These are phyloP conservation scores for Populus nigra DNA, from an alignment of 345 rosid species.

Conservation along the genomic window DNA sequence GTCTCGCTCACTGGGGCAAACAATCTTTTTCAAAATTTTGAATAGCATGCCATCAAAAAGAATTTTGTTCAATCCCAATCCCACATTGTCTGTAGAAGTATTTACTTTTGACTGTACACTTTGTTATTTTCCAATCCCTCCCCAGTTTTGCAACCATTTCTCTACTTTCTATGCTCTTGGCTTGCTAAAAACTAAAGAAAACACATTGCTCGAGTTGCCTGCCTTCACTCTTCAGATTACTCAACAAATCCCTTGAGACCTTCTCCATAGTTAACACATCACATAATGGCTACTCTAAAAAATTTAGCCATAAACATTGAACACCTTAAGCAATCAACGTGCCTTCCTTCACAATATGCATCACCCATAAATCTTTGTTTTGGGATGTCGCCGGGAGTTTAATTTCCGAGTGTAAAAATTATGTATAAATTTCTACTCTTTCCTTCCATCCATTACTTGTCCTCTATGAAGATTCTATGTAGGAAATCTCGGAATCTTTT, in stretches of 20 bases:
- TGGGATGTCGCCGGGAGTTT: neutral
- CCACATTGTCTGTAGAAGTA: neutral
- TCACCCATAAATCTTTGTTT: no score
- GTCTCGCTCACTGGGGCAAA: constrained; percentile 4
- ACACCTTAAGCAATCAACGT: neutral
- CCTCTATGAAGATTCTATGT: constrained; percentile 25
- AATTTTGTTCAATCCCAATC: neutral
- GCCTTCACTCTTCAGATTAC: neutral
- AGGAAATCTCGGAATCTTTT: no score
- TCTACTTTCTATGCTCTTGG: constrained; percentile 1
- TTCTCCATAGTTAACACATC: neutral
- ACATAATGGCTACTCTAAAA: neutral
- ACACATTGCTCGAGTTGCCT: neutral
- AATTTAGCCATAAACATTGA: neutral
- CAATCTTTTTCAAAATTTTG: constrained; percentile 5
- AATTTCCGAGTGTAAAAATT: neutral
- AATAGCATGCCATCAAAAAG: neutral
- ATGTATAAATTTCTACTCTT: neutral
- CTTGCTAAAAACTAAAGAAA: neutral
- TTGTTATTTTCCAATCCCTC: neutral
- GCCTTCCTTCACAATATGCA: no score
- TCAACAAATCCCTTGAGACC: neutral
- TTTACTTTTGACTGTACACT: constrained; percentile 14
- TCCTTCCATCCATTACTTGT: neutral
- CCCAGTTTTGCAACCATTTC: neutral